Base-by-base conservation (phyloP, 148 eudicot species). In the Vaccinium macrocarpon region DNA sequence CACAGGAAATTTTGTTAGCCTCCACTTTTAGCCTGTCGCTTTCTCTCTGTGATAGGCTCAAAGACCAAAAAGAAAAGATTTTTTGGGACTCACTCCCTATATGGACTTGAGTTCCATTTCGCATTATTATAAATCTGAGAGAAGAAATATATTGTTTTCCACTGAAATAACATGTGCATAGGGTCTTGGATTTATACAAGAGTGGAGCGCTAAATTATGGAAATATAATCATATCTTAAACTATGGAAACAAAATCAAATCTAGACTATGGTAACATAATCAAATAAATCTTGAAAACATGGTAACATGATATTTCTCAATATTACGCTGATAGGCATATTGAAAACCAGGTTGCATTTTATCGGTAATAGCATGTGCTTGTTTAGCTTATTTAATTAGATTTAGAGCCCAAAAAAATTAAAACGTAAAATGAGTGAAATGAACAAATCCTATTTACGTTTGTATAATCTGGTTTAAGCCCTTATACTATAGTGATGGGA, bases 91-190 rank as follows among this genome's bases (percentile, higher is more conserved):
- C 61, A 56, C 70, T 62, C 70, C 27, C 29, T 62, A 23, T 8
- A 62, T n/a, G 70, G 70, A 62, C 70, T n/a, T 62, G 70, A 62
- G 32, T 11, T 50, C 77, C 59, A 48, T n/a, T n/a, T n/a, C n/a
- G n/a, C n/a, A n/a, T n/a, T n/a, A n/a, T n/a, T n/a, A n/a, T n/a
- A 42, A 42, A 42, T 42, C 5, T 42, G 0, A 42, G 46, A 42
- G 46, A 42, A 42, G 46, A 42, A 42, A 42, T 42, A 42, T n/a
- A n/a, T n/a, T n/a, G n/a, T n/a, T n/a, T n/a, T n/a, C n/a, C n/a
- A n/a, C n/a, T n/a, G n/a, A n/a, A n/a, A n/a, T n/a, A n/a, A n/a
- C n/a, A n/a, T n/a, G n/a, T n/a, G n/a, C n/a, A 42, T 42, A 42
- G 46, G 46, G 46, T 42, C 46, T 42, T 42, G 46, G 5, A 3